These are phyloP conservation scores for Quercus variabilis DNA, from an alignment of 306 rosid species.

Conservation along the genomic window DNA sequence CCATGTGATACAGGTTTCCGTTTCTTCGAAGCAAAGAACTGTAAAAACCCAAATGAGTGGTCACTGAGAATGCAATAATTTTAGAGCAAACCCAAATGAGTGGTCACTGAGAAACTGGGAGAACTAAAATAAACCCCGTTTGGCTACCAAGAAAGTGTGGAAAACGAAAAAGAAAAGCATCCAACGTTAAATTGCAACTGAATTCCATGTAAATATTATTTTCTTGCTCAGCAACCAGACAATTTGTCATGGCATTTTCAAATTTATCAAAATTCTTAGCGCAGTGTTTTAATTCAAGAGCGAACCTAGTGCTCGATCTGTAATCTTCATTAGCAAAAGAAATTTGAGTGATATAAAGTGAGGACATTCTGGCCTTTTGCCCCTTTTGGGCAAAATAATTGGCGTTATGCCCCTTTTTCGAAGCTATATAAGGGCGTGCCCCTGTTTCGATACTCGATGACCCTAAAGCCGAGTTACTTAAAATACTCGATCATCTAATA, in stretches of 20 bases:
- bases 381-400: too few relatives aligned
- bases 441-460: too few relatives aligned
- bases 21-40: conserved; percentile 86
- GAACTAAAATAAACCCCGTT: background rate
- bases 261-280: background rate
- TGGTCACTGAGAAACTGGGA: background rate
- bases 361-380: too few relatives aligned
- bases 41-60: background rate
- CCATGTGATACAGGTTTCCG: conserved; percentile 61
- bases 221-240: background rate
- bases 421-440: too few relatives aligned
- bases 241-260: background rate
- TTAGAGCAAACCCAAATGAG: too few relatives aligned
- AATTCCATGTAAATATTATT: too few relatives aligned
- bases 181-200: background rate
- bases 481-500: too few relatives aligned
- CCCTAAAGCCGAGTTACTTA: too few relatives aligned
- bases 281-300: background rate
- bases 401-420: too few relatives aligned
- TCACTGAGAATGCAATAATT: too few relatives aligned
- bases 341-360: background rate
- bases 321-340: background rate
- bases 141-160: background rate
- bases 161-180: background rate
- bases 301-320: background rate